Base-by-base conservation (phyloP, 306 rosid species). In the Arachis hypogaea region DNA sequence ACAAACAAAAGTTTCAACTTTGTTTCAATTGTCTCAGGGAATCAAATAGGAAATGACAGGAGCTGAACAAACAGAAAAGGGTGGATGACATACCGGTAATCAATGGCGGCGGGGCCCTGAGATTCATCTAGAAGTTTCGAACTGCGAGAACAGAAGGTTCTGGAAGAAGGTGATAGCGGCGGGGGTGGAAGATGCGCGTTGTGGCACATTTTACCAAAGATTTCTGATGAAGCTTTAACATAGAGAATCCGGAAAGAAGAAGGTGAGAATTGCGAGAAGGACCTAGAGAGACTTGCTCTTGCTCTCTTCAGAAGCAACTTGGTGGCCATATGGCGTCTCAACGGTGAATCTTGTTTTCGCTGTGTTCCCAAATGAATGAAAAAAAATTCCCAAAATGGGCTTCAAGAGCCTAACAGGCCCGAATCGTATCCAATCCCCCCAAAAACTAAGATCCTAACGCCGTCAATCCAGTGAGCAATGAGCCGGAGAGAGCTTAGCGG, bases 71-170 rank as follows among this genome's bases (percentile, higher is more conserved):
- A 22, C 29, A 12, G 40, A 54, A 75, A 18, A 47, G 55, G 72
- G 65, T 46, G 43, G 49, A 68, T 0, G 7, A 16, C 56, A 55
- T 71, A 94, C 99, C 86, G 10, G 69, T 94, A 94, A 88, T 94
- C 92, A 9, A 89, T 83, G 59, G 95, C 40, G 55, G 88, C 41
- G 28, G 99, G 99, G 56, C 63, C 93, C 71, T 81, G 81, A 80
- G 82, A 63, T 67, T 80, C 79, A 18, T 70, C 85, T 8, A 66
- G 78, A 74, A 83, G 79, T 74, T 79, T 72, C 55, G 82, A 41
- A 64, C 76, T 81, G 18, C 56, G 87, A 61, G 92, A 86, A 75
- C 88, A 88, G 80, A 87, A 84, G 82, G 63, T 78, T 88, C 87
- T 79, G 44, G 79, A 72, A 80, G 80, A 76, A 59, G 36, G 22